These are phyloP conservation scores for Tilletia walkeri DNA, from an alignment of 1,284 basidiomycete genomes.

Conservation along the genomic window DNA sequence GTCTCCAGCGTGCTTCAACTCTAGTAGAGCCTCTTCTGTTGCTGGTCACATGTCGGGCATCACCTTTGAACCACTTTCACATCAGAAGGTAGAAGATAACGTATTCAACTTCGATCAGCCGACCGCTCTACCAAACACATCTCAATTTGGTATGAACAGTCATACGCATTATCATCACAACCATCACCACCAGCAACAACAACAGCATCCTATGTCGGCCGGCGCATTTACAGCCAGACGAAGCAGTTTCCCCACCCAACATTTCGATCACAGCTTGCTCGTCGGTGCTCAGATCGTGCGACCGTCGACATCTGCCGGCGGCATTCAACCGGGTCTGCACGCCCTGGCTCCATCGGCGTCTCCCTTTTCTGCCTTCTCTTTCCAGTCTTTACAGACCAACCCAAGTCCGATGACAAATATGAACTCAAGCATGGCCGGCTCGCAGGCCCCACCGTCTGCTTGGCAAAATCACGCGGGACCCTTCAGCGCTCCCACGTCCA, in stretches of 20 bases:
- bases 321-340: neutral
- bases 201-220: neutral
- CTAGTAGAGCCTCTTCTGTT: slow-evolving; percentile 9
- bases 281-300: slow-evolving; percentile 13
- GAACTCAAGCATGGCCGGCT: neutral
- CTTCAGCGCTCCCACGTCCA: too few relatives aligned
- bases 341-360: neutral
- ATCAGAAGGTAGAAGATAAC: neutral
- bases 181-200: neutral
- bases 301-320: slow-evolving; percentile 8
- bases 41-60: slow-evolving; percentile 3
- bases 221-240: neutral
- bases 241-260: slow-evolving; percentile 8
- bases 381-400: neutral
- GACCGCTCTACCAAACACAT: neutral
- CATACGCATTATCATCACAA: neutral
- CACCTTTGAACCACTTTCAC: neutral
- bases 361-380: neutral
- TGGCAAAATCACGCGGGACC: neutral
- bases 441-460: neutral
- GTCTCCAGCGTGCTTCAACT: neutral
- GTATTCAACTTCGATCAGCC: slow-evolving; percentile 9
- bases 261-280: neutral
- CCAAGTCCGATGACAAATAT: neutral
- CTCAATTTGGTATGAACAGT: too few relatives aligned